Evolutionary conservation across 2,329 filamentous ascomycete species (phyloP), one percentile per base, ranked within the genome.

Genomic region (Didymellaceae sp.): DNA sequence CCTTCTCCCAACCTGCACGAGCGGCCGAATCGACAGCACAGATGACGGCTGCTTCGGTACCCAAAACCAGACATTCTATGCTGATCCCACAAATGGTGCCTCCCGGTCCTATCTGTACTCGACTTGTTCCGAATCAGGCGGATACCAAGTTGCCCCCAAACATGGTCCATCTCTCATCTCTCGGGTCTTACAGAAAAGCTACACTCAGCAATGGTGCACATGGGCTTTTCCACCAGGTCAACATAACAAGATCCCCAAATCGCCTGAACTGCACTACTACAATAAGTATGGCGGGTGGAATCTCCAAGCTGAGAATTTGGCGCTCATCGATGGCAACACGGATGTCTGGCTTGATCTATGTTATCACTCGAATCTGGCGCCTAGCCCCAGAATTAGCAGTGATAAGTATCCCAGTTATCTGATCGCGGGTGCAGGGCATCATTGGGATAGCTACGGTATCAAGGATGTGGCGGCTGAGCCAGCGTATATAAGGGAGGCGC

Each of bases 181-280:
- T 1, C 73, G 78, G 5, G 77, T 78, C 0, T 57, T 82, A 4
- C 71, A 79, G 38, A 72, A 72, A 7, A 68, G 74, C 31, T 82
- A 82, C 63, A 82, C 79, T 28, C 80, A 81, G 55, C 77, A 82
- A 63, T 82, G 80, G 79, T 82, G 80, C 57, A 74, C 59, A n/a
- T 80, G 80, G 79, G 78, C 80, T 1, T 83, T 82, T 55, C 76
- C 79, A 1, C 52, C 70, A 1, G 80, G 80, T 0, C 43, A 71
- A 20, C 73, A 76, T 65, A 80, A 79, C 55, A 57, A 59, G 22
- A 75, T 82, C 17, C 77, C 79, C 0, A 30, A 71, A 1, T 72
- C 67, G 0, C 80, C 80, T 0, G 71, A 80, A 43, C 55, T 79
- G 3, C 61, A 63, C 3, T 59, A 63, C 7, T 77, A 76, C 63